phyloP scores from a whole-genome alignment of 2,329 filamentous ascomycete species.

The Emmonsiellopsis sp. region DNA sequence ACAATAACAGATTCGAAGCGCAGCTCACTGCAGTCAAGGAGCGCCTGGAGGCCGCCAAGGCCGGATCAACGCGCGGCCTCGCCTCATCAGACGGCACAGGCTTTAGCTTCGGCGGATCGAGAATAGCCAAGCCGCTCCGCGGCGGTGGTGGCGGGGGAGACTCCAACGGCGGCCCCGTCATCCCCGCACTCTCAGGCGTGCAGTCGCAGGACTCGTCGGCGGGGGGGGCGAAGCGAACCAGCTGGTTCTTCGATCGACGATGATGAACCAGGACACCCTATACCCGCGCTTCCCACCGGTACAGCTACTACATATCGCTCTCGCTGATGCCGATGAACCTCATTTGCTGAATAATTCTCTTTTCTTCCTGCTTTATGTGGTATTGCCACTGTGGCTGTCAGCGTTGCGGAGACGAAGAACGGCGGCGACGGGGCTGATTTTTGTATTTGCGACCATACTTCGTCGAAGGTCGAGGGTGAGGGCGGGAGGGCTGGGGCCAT shows the following conservation, averaged over 20 bases:
- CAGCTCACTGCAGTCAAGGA: conserved; percentile 97
- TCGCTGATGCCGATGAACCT: not conserved
- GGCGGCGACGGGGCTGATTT: too few relatives aligned
- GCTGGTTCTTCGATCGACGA: conserved; percentile 41
- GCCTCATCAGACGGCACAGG: conserved; percentile 55
- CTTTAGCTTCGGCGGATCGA: conserved; percentile 58
- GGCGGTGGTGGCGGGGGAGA: conserved; percentile 34
- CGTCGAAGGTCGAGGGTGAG: too few relatives aligned
- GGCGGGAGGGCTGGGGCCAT: too few relatives aligned
- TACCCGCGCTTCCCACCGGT: not conserved
- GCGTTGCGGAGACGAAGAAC: not conserved
- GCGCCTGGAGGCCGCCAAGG: conserved; percentile 88
- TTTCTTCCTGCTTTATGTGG: not conserved
- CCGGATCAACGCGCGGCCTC: conserved; percentile 77
- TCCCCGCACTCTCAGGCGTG: conserved; percentile 31
- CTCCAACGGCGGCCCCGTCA: conserved; percentile 22
- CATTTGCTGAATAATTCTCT: not conserved
- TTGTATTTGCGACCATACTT: too few relatives aligned
- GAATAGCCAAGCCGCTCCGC: conserved; percentile 57
- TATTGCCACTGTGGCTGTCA: not conserved
- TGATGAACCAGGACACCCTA: conserved; percentile 13
- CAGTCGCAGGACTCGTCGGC: conserved; percentile 59
- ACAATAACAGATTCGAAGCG: conserved; percentile 69
- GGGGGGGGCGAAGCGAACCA: conserved; percentile 53
- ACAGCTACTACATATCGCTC: not conserved